Evolutionary conservation across 1,139 yeast genomes (phyloP).

Genomic region (Candida tunisiensis): DNA sequence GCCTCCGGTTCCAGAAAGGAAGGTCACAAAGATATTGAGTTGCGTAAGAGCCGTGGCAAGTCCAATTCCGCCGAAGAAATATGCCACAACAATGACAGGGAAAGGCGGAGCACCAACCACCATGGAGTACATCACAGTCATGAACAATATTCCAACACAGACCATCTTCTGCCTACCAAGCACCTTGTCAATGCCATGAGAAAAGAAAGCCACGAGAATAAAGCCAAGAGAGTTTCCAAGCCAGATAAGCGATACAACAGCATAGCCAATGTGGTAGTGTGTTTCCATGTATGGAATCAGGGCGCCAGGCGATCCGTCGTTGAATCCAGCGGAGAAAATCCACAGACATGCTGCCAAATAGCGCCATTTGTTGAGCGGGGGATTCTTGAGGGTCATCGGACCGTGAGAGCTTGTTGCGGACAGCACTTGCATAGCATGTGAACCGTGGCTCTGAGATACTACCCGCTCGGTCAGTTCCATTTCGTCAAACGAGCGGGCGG

Average conservation of each 20-base stretch:
- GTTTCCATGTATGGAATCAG: slow-evolving; percentile 13
- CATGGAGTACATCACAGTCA: too few relatives aligned
- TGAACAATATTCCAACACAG: too few relatives aligned
- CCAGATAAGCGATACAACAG: slow-evolving; percentile 13
- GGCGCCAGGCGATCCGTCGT: slow-evolving; percentile 13
- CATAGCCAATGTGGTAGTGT: slow-evolving; percentile 11
- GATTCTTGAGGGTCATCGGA: too few relatives aligned
- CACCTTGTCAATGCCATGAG: slow-evolving; percentile 21
- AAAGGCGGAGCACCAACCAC: slow-evolving; percentile 21
- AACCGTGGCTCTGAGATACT: too few relatives aligned
- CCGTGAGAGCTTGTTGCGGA: too few relatives aligned
- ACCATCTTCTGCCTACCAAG: slow-evolving; percentile 21
- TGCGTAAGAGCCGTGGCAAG: slow-evolving; percentile 28
- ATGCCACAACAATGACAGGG: slow-evolving; percentile 27
- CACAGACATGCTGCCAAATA: slow-evolving; percentile 11
- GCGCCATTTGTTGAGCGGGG: too few relatives aligned
- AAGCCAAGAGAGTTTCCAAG: slow-evolving; percentile 19
- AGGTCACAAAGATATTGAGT: too few relatives aligned
- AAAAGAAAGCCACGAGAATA: slow-evolving; percentile 19
- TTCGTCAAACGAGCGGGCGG: too few relatives aligned
- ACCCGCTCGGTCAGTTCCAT: too few relatives aligned
- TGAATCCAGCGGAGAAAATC: slow-evolving; percentile 15
- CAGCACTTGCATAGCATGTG: too few relatives aligned
- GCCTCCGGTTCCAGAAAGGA: too few relatives aligned
- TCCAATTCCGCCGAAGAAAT: slow-evolving; percentile 39